Conservation (phyloP, 352 stramenopile species). For the Phytophthora sojae region DNA sequence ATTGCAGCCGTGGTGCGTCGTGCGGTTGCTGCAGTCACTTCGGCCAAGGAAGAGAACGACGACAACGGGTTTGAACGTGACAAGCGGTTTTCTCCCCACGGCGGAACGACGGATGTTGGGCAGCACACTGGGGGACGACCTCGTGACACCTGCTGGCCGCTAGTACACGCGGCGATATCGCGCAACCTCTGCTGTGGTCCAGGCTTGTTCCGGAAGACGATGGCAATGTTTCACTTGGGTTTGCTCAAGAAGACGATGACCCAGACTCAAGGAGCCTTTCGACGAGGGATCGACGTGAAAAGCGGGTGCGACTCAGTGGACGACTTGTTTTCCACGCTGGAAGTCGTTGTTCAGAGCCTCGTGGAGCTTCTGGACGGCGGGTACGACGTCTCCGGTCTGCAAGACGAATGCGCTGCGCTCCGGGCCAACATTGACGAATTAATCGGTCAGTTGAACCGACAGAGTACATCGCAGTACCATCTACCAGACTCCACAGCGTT, state of each 20-base stretch:
- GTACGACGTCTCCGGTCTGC: background rate
- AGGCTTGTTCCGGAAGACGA: constrained; percentile 47
- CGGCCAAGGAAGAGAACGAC: constrained; percentile 2
- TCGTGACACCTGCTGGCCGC: constrained; percentile 63
- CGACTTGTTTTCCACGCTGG: background rate
- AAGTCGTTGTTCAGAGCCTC: background rate
- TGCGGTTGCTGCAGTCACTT: constrained; percentile 5
- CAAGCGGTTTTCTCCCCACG: constrained; percentile 6
- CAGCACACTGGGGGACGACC: constrained; percentile 51
- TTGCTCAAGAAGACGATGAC: constrained; percentile 15
- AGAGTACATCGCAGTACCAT: constrained; percentile 2
- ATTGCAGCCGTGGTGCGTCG: constrained; percentile 43
- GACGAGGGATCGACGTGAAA: background rate
- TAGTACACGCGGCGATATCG: constrained; percentile 47
- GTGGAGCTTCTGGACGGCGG: background rate
- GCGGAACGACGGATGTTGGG: constrained; percentile 60
- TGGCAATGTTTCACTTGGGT: constrained; percentile 41
- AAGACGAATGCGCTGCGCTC: background rate
- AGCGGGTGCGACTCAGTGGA: background rate
- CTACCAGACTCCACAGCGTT: constrained; percentile 10
- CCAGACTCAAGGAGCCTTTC: constrained; percentile 3
- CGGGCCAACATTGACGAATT: constrained; percentile 27
- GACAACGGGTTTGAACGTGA: background rate
- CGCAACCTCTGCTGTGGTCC: constrained; percentile 43
- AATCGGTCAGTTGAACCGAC: constrained; percentile 21